A percentile compares a stretch with the other conserved stretches of the same genome.
phyloP scores from a whole-genome alignment of 164 flowering plant genomes.

The Platanus orientalis region DNA sequence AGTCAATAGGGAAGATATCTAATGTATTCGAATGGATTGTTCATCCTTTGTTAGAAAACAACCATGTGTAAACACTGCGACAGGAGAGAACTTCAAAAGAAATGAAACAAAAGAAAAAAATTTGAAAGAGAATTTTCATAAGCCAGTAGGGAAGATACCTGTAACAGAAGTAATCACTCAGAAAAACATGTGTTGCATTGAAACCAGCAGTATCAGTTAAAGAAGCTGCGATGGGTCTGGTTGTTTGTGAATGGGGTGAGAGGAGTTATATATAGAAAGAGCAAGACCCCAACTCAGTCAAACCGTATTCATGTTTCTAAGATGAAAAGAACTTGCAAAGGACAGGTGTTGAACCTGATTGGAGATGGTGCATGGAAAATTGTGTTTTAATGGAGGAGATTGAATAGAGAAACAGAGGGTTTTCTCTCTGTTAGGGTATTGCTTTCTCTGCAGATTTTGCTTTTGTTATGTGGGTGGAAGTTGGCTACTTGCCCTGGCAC shows the following conservation, averaged over 20 bases:
- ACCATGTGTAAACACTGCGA: no score
- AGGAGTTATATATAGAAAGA: slow-evolving; percentile 16
- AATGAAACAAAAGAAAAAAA: no score
- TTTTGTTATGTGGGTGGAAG: slow-evolving; percentile 26
- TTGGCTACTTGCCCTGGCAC: slow-evolving; percentile 42
- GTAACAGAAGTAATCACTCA: background rate
- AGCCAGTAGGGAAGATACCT: no score
- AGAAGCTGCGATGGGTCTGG: background rate
- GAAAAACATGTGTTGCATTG: slow-evolving; percentile 10
- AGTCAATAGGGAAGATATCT: no score
- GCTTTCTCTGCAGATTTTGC: background rate
- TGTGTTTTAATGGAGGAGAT: no score
- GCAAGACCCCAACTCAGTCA: background rate
- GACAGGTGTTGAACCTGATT: slow-evolving; percentile 11
- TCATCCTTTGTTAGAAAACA: no score
- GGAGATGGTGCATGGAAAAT: background rate
- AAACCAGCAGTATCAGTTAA: background rate
- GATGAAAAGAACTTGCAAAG: background rate
- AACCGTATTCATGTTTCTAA: background rate
- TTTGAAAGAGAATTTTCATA: no score
- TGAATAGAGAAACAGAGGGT: background rate
- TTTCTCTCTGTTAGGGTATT: background rate
- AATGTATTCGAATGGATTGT: no score
- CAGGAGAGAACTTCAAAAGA: no score
- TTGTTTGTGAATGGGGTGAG: background rate